Percentiles rank a stretch among this genome's conserved stretches.
Conservation (phyloP, 352 stramenopile species). For the Pythium monospermum region DNA sequence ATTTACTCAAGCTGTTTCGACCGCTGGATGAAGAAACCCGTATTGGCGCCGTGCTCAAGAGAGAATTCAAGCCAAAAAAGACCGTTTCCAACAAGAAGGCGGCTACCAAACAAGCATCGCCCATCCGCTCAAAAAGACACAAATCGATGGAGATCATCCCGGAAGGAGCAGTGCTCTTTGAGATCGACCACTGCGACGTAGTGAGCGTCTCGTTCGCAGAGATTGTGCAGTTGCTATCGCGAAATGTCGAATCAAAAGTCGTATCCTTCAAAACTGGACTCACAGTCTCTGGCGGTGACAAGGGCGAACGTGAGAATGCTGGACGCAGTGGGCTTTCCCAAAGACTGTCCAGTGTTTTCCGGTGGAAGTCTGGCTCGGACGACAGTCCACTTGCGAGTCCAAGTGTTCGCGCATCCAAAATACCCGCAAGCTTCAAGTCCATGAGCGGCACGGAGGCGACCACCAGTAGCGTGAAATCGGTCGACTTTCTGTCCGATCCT, state of each 20-base stretch:
- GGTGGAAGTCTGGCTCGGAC: constrained; percentile 30
- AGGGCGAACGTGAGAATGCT: constrained; percentile 5
- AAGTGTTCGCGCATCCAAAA: neutral
- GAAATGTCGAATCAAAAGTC: constrained; percentile 35
- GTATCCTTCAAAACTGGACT: constrained; percentile 61
- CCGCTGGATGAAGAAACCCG: constrained; percentile 44
- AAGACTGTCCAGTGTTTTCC: constrained; percentile 44
- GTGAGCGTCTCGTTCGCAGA: constrained; percentile 51
- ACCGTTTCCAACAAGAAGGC: constrained; percentile 24
- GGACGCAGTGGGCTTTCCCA: constrained; percentile 36
- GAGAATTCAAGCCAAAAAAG: constrained; percentile 28
- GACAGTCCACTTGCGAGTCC: constrained; percentile 8
- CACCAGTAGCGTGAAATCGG: constrained; percentile 8
- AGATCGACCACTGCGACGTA: constrained; percentile 61
- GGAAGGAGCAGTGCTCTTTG: constrained; percentile 52
- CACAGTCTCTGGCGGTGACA: constrained; percentile 27
- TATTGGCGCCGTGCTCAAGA: constrained; percentile 46
- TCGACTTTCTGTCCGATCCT: constrained; percentile 3
- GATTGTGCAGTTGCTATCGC: constrained; percentile 49
- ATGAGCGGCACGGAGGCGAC: constrained; percentile 5
- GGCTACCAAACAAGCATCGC: no score
- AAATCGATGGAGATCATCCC: no score
- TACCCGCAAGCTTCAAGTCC: constrained; percentile 2
- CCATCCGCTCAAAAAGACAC: no score
- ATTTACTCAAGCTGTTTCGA: constrained; percentile 36